These are phyloP conservation scores for Wickerhamiella azyma DNA, from an alignment of 805 yeast species.

Conservation along the genomic window DNA sequence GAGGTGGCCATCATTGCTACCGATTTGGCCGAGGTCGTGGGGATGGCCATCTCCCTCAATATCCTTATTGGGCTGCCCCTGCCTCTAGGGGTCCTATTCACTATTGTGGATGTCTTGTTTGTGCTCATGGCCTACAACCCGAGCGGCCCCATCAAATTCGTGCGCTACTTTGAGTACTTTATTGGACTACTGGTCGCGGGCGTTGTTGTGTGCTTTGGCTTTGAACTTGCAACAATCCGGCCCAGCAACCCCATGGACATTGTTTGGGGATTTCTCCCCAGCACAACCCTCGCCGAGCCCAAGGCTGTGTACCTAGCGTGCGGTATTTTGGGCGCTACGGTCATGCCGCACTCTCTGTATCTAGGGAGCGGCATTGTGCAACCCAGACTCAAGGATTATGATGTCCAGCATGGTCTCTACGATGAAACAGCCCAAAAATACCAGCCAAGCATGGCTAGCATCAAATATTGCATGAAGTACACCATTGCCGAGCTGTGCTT, in stretches of 20 bases:
- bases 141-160: constrained; percentile 59
- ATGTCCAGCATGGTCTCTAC: constrained; percentile 35
- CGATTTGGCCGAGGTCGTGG: constrained; percentile 87
- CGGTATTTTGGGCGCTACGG: constrained; percentile 86
- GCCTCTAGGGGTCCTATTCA: constrained; percentile 58
- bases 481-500: constrained; percentile 73
- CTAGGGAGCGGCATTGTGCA: constrained; percentile 81
- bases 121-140: constrained; percentile 68
- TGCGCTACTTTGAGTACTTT: constrained; percentile 63
- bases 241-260: constrained; percentile 42
- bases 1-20: constrained; percentile 86
- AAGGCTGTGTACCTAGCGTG: constrained; percentile 62
- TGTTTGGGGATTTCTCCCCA: constrained; percentile 58
- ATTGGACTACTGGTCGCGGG: constrained; percentile 57
- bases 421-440: constrained; percentile 24
- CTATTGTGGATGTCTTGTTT: constrained; percentile 68
- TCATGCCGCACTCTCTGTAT: constrained; percentile 84
- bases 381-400: constrained; percentile 67
- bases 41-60: constrained; percentile 76
- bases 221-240: constrained; percentile 39
- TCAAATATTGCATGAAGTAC: constrained; percentile 62
- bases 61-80: constrained; percentile 66
- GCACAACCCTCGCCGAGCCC: constrained; percentile 40
- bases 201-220: constrained; percentile 62
- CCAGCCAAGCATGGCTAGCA: constrained; percentile 69